Base-by-base conservation (phyloP, 139 green algal species). In the Bryopsis sp. region DNA sequence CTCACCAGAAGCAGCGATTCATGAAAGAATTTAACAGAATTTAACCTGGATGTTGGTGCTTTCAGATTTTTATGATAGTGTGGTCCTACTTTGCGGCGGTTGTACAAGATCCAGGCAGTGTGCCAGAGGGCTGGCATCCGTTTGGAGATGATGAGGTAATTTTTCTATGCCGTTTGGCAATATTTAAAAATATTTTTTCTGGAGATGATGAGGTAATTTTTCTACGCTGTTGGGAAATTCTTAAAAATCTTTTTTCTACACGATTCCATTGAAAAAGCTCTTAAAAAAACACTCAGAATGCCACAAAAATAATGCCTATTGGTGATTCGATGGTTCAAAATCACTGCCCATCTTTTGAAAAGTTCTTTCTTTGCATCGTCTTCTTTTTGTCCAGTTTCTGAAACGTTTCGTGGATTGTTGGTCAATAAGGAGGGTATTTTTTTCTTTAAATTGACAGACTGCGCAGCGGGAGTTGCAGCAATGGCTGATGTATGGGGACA, bases 81-180 rank as follows among this genome's bases (percentile, higher is more conserved):
- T 98, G 92, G 93, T 83, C 68, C 47, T 99, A 99, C 78, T 85
- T 97, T 61, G 83, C 88, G 36, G 76, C 83, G 32, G 82, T 96
- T 8, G n/a, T 85, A 0, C 85, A 80, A 3, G 81, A 94, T 43
- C 88, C 94, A 0, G 93, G 93, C 1, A 29, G 58, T 0, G 92
- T 97, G 32, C 94, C 94, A 2, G 38, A 69, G 6, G 89, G 83
- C 2, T 99, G 93, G 93, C 80, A 89, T 34, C 94, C 94, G 4
- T 91, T 91, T 58, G 26, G 64, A 8, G 78, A 89, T 36, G 90
- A 94, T 3, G 81, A 88, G 81, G 88, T 85, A 43, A 48, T 7
- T 39, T 5, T 26, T 43, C 28, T 32, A 39, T 26, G 32, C 29
- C 58, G 48, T 61, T 15, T 31, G 22, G 33, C 5, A 61, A 28